Percentiles rank a stretch among this genome's conserved stretches.
Evolutionary conservation across 331 rosid genomes (phyloP).

Genomic region (Stylosanthes scabra): DNA sequence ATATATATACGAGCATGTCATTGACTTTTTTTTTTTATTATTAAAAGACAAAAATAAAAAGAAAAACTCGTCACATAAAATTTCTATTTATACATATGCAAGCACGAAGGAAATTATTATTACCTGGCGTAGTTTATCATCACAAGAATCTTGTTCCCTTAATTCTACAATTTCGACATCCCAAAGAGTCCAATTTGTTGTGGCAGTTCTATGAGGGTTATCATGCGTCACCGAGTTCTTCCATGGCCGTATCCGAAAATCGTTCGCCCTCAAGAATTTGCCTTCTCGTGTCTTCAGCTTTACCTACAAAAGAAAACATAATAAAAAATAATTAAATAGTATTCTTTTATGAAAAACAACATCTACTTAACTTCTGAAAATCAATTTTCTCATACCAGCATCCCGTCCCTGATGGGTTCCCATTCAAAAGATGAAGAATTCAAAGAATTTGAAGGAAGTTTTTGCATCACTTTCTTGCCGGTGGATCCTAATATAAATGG

Average conservation of each 20-base stretch:
- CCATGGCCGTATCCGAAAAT: slow-evolving; percentile 77
- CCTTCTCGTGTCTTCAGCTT: slow-evolving; percentile 68
- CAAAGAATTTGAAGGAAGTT: slow-evolving; percentile 5
- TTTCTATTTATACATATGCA: no score
- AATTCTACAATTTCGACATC: slow-evolving; percentile 56
- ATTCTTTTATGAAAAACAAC: no score
- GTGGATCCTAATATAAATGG: slow-evolving; percentile 64
- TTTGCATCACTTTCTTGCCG: slow-evolving; percentile 63
- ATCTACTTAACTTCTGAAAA: no score
- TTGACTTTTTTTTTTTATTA: no score
- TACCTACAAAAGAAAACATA: slow-evolving; percentile 31
- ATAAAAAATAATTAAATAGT: no score
- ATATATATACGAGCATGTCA: no score
- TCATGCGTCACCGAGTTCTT: slow-evolving; percentile 82
- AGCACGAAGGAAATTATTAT: no score
- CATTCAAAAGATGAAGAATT: slow-evolving; percentile 54
- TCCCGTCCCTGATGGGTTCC: slow-evolving; percentile 73
- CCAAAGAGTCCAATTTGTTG: slow-evolving; percentile 74
- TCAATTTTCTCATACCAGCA: slow-evolving; percentile 40
- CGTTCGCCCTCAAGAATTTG: slow-evolving; percentile 66
- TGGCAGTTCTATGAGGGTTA: slow-evolving; percentile 50
- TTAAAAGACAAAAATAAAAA: no score
- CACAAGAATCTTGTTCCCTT: slow-evolving; percentile 35
- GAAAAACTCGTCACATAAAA: no score
- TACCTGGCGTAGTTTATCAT: neutral